Base-by-base conservation (phyloP, 148 eudicot genomes). In the Cornus florida region DNA sequence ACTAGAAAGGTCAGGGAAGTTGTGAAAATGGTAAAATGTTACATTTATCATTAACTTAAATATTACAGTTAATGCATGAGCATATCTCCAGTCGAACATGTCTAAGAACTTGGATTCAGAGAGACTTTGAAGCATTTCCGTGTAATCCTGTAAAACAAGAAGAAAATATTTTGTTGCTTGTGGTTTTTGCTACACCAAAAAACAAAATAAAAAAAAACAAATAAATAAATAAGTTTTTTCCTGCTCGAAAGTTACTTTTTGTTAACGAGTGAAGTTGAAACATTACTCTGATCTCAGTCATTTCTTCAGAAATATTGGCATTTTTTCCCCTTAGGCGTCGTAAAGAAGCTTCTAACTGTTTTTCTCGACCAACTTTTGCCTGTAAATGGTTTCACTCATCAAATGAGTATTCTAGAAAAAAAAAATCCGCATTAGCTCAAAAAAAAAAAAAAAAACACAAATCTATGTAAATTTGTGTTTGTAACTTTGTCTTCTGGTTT, bases 241-340 rank as follows among this genome's bases (percentile, higher is more conserved):
- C 66, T 62, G 17, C 66, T 17, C 35, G 9, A 8, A 50, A 32
- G 19, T 17, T 1, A 39, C 65, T 62, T 62, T 13, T 53, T 53
- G 19, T 53, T 53, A 53, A 4, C 19, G 19, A 2, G 4, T 53
- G 17, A 14, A 78, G 56, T 24, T 59, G 35, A 71, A 28, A 74
- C 32, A 14, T 83, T 86, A 93, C 92, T 85, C 84, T 82, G 75
- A 93, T 93, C 46, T 87, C 92, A 70, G 91, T 86, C 76, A 90
- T 90, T 87, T 91, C 97, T 41, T 72, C 56, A 71, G 84, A 76
- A 79, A 93, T 84, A 76, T 93, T 87, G 10, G 68, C 79, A 41
- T 81, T 73, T 50, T 77, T 39, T 65, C 95, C 97, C 85, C 95
- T 86, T n/a, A 91, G 95, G 65, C 84, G 75, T 22, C 53, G 85